phyloP scores from a whole-genome alignment of 108 stramenopile genomes.

The Fistulifera solaris region DNA sequence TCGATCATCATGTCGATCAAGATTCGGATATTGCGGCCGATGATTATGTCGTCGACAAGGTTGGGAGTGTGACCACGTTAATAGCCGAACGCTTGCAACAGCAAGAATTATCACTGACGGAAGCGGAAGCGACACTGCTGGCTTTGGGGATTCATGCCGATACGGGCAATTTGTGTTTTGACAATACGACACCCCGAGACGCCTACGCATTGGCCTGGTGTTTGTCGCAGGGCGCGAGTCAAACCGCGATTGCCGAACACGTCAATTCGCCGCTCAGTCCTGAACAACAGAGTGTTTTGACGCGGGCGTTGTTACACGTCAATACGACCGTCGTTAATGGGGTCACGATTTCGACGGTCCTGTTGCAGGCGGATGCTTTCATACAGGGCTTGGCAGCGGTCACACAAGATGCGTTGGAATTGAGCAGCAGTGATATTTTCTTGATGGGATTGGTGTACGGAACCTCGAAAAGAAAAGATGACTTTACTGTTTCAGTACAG shows the following conservation, averaged over 20 bases:
- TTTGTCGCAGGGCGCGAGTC: slow-evolving; percentile 87
- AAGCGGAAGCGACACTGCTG: slow-evolving; percentile 84
- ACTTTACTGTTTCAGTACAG: neutral
- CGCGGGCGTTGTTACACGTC: slow-evolving; percentile 72
- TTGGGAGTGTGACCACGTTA: slow-evolving; percentile 83
- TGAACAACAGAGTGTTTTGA: slow-evolving; percentile 81
- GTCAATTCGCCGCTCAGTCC: slow-evolving; percentile 58
- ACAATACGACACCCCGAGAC: slow-evolving; percentile 89
- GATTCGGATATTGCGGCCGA: slow-evolving; percentile 78
- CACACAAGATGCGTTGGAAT: slow-evolving; percentile 83
- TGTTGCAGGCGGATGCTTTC: slow-evolving; percentile 84
- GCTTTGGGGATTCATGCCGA: slow-evolving; percentile 91
- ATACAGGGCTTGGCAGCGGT: slow-evolving; percentile 88
- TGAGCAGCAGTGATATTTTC: slow-evolving; percentile 84
- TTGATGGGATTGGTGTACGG: slow-evolving; percentile 75
- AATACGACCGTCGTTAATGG: slow-evolving; percentile 77
- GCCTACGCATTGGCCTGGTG: slow-evolving; percentile 84
- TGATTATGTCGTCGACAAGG: slow-evolving; percentile 79
- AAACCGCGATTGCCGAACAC: slow-evolving; percentile 89
- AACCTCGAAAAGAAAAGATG: slow-evolving; percentile 12
- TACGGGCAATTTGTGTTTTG: slow-evolving; percentile 88
- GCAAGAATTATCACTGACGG: slow-evolving; percentile 43
- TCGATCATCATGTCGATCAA: slow-evolving; percentile 87
- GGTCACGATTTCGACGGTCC: slow-evolving; percentile 76
- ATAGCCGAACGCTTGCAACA: slow-evolving; percentile 70